A percentile compares a stretch with the other conserved stretches of the same genome.
phyloP scores from a whole-genome alignment of 192 early-diverging fungal species.

The Backusella macrospora region DNA sequence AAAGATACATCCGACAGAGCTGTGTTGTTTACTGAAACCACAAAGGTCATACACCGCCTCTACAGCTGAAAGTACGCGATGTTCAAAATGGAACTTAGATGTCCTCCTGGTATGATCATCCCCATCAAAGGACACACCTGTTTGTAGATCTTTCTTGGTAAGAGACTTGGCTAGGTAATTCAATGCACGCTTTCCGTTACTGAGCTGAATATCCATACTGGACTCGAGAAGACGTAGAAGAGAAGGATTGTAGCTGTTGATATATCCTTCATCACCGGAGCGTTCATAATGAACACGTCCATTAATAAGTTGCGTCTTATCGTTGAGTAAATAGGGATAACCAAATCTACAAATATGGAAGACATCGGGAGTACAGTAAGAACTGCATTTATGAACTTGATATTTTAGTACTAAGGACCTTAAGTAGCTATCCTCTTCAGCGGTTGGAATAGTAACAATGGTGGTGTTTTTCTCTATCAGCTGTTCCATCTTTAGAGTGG shows the following conservation, averaged over 20 bases:
- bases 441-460: background rate
- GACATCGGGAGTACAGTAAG: background rate
- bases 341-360: background rate
- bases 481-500: too few relatives aligned
- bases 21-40: background rate
- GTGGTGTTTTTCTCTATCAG: background rate
- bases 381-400: background rate
- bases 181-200: background rate
- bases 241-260: background rate
- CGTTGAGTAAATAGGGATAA: background rate
- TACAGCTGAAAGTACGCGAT: background rate
- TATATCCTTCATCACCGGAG: background rate
- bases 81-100: background rate
- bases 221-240: background rate
- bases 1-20: background rate
- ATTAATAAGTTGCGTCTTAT: background rate
- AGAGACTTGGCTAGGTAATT: background rate
- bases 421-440: background rate
- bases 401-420: background rate
- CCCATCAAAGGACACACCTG: background rate
- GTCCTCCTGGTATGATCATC: background rate
- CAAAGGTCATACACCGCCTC: background rate
- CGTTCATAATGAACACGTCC: background rate
- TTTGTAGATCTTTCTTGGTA: background rate
- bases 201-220: background rate